phyloP scores from a whole-genome alignment of 129 eudicot genomes.

The Glebionis coronaria region DNA sequence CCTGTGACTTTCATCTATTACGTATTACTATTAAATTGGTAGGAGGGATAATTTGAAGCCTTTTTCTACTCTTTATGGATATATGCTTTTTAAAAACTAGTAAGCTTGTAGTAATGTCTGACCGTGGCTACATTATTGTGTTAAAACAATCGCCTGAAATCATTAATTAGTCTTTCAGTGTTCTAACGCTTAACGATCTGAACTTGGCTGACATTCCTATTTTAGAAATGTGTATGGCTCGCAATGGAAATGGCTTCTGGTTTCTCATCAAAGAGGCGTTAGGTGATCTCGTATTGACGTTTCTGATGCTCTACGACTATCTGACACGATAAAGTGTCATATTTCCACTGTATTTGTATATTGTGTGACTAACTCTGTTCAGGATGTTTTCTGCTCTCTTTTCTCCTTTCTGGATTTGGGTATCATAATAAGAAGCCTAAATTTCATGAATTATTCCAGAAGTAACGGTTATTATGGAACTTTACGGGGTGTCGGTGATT shows the following conservation, averaged over 20 bases:
- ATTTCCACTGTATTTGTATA: not conserved
- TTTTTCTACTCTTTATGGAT: not conserved
- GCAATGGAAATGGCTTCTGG: not conserved
- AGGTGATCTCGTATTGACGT: not conserved
- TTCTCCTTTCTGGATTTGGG: too few relatives aligned
- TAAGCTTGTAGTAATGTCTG: too few relatives aligned
- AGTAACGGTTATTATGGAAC: too few relatives aligned
- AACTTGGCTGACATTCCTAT: not conserved
- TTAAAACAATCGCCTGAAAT: not conserved
- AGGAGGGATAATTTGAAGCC: not conserved
- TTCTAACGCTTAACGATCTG: slow-evolving; percentile 3
- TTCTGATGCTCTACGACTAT: not conserved
- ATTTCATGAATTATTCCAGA: too few relatives aligned
- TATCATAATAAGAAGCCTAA: too few relatives aligned
- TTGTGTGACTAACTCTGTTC: not conserved
- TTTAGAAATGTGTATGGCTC: slow-evolving; percentile 1
- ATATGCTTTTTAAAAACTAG: too few relatives aligned
- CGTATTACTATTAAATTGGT: not conserved
- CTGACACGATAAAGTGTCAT: not conserved
- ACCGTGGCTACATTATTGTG: not conserved
- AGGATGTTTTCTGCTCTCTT: too few relatives aligned
- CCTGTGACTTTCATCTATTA: not conserved
- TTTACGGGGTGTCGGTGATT: too few relatives aligned
- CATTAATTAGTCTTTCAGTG: not conserved
- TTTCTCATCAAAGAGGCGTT: not conserved